These are phyloP conservation scores for Cyclotella atomus DNA, from an alignment of 108 stramenopile genomes.

Conservation along the genomic window DNA sequence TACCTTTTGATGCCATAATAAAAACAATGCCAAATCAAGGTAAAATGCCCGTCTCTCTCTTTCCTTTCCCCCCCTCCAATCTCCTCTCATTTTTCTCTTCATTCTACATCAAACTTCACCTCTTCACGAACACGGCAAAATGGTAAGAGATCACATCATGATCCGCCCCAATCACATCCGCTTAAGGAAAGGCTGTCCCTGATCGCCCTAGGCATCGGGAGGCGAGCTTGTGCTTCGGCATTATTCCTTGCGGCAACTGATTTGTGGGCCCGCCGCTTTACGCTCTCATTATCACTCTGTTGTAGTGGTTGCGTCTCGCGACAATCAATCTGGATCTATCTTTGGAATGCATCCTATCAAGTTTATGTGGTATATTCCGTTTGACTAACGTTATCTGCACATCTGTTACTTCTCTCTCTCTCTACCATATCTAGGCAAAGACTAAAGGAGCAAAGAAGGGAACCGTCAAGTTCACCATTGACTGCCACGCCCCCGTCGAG, in stretches of 20 bases:
- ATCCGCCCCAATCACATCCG: constrained; percentile 61
- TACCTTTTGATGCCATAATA: neutral
- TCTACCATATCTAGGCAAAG: constrained; percentile 88
- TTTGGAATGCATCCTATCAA: neutral
- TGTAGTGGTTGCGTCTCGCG: neutral
- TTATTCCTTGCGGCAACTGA: constrained; percentile 61
- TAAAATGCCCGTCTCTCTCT: too few species aligned
- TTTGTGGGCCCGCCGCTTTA: constrained; percentile 23
- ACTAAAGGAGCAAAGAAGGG: constrained; percentile 84
- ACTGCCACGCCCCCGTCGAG: constrained; percentile 96
- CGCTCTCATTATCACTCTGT: constrained; percentile 3
- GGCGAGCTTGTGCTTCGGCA: constrained; percentile 54
- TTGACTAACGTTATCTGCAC: neutral
- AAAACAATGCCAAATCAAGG: neutral
- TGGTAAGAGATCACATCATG: constrained; percentile 55
- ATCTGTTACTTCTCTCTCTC: neutral
- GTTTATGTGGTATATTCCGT: neutral
- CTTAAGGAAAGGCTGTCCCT: constrained; percentile 57
- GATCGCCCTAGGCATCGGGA: constrained; percentile 30
- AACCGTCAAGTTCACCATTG: constrained; percentile 95
- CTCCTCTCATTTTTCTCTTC: neutral
- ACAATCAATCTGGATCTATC: neutral
- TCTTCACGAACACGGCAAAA: constrained; percentile 29
- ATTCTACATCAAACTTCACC: neutral
- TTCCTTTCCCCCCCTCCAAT: neutral